Evolutionary conservation across 495 filamentous ascomycete species (phyloP).

Genomic region (Cercophora samala): DNA sequence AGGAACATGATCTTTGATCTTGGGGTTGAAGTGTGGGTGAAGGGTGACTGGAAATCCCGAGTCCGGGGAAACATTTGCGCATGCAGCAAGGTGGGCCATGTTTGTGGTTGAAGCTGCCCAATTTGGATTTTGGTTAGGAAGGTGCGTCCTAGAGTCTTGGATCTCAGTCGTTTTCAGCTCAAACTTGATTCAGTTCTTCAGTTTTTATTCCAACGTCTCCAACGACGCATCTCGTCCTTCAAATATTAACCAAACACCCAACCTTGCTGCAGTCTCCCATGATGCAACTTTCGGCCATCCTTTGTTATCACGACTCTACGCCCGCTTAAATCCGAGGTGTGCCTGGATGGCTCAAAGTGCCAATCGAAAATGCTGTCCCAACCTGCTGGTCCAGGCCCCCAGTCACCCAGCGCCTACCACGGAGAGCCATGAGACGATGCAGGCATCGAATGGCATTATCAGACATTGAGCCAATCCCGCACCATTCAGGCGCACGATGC

Average conservation of each 20-base stretch:
- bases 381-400: neutral
- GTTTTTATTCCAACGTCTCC: too few species aligned
- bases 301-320: neutral
- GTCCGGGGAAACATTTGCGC: slow-evolving; percentile 38
- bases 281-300: neutral
- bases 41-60: slow-evolving; percentile 39
- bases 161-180: neutral
- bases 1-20: slow-evolving; percentile 46
- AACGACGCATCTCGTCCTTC: neutral
- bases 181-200: neutral
- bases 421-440: slow-evolving; percentile 11
- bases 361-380: neutral
- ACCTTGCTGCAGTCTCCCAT: neutral
- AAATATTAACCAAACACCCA: neutral
- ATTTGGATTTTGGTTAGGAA: neutral
- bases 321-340: neutral
- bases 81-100: slow-evolving; percentile 35
- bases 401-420: neutral
- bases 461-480: neutral
- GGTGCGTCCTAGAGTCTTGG: neutral
- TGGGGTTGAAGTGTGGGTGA: slow-evolving; percentile 61
- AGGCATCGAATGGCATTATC: slow-evolving; percentile 15
- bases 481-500: neutral
- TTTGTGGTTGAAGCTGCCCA: neutral
- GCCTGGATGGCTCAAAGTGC: neutral